Base-by-base conservation (phyloP, 352 stramenopile genomes). In the Phytophthora citricola region DNA sequence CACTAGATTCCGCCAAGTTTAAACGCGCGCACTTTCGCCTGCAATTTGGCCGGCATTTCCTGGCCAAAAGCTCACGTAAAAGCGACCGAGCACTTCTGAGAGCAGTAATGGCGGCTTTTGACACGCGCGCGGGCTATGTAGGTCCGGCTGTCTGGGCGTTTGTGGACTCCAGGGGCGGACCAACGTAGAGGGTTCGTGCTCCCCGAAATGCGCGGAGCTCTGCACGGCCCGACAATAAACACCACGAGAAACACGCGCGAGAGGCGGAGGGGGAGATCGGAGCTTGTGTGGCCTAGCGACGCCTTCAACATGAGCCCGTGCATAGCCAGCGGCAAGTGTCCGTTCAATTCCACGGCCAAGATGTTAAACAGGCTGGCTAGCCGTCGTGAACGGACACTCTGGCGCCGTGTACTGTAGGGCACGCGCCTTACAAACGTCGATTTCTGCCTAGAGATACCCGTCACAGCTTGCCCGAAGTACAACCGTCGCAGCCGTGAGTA, bases 81-180 rank as follows among this genome's bases (percentile, higher is more conserved):
- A 72, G 51, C 31, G 31, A 14, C 31, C 31, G 31, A 14, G 9
- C 31, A 36, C 47, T 44, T 55, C 49, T 58, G 52, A 65, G 29
- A 57, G 53, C 53, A 70, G 66, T 73, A 73, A 73, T 73, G 66
- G 59, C 52, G 52, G 51, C 66, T 69, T 66, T 73, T 73, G 66
- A 70, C 60, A 62, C 60, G 59, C 50, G 65, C 32, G 24, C 26
- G 31, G 27, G 46, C 59, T 69, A 67, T 69, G 57, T 14, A 48
- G 44, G 6, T 64, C 66, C 66, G 29, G 47, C 59, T 73, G 53
- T 73, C 46, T 14, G 11, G 32, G 9, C 2, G 15, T 66, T 66
- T 62, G 59, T 69, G 58, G 64, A 34, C 44, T 36, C 9, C 12
- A 36, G 4, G 10, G 64, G 58, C 46, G 58, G 65, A 69, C 59